Evolutionary conservation across 208 protist genomes (phyloP), one percentile per base, ranked within the genome.

Genomic region (Acanthamoeba triangularis): DNA sequence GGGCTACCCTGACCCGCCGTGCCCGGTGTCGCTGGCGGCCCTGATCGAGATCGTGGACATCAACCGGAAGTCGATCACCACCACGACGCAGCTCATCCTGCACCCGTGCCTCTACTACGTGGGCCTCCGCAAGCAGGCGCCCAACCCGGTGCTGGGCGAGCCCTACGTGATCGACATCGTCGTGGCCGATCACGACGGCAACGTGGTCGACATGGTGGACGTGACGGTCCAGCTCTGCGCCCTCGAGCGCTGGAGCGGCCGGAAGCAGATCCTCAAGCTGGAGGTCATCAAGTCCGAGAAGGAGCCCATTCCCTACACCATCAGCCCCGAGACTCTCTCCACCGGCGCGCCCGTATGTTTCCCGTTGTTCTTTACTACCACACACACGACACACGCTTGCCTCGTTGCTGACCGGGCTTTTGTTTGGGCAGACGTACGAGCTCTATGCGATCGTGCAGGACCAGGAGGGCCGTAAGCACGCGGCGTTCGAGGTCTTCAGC

Each of bases 31-130:
- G 14, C 54, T 94, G 49, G 90, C 90, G 30, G 90, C 90, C 30
- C 44, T 94, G 44, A 69, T 94, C 33, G 90, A 94, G 90, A 67
- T 94, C 16, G 69, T 94, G n/a, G 90, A 94, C 47, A 78, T 94
- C 90, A 94, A 94, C 90, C 10, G 69, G 16, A 78, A 94, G 72
- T 85, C 90, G 30, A 85, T 94, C 37, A 84, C 44, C 14, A 67
- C 90, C 2, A 84, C 90, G 37, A 94, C 90, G 18, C 90, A 94
- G 90, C 69, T 94, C 30, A 85, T 94, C 52, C 69, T 94, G 37
- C 90, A 94, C 72, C 90, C 90, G 16, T 84, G 90, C 47, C 47
- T 94, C 23, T 94, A 94, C 90, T 94, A 94, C 37, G 90, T 94
- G 67, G 90, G 90, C 35, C 41, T 94, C 10, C 90, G 54, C 47